A percentile compares a stretch with the other conserved stretches of the same genome.
phyloP scores from a whole-genome alignment of 176 grass and related monocot species.

The Otatea glauca region DNA sequence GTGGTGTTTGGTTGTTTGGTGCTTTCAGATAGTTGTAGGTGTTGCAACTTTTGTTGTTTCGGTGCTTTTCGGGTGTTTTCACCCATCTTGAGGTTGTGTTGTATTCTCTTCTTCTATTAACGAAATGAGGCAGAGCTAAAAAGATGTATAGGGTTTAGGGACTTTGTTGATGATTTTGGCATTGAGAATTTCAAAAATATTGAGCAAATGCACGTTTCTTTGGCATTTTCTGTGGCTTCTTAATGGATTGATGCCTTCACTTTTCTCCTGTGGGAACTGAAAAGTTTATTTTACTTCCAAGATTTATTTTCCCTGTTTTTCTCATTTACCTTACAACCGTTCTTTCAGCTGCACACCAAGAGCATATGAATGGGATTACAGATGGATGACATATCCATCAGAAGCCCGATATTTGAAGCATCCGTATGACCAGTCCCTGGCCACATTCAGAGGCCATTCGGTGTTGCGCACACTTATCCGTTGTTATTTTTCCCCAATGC shows the following conservation, averaged over 20 bases:
- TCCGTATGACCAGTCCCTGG: constrained; percentile 60
- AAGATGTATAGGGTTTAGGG: not conserved
- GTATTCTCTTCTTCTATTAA: not conserved
- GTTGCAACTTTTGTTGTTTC: not conserved
- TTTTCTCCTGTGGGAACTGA: not conserved
- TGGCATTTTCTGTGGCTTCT: not conserved
- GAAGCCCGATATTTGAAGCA: constrained; percentile 59
- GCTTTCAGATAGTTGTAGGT: not conserved
- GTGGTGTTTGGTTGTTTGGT: not conserved
- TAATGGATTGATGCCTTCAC: not conserved
- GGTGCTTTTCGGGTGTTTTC: not conserved
- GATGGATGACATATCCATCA: constrained; percentile 65
- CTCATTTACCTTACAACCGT: not conserved
- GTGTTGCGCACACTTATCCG: constrained; percentile 71
- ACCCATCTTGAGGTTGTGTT: not conserved
- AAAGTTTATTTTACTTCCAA: not conserved
- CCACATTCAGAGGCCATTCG: constrained; percentile 78
- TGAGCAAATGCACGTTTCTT: not conserved
- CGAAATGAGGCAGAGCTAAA: not conserved
- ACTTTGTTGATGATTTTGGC: not conserved
- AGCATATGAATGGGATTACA: constrained; percentile 62
- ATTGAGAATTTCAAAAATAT: not conserved
- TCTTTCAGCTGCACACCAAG: constrained; percentile 47
- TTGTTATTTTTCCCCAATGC: constrained; percentile 73
- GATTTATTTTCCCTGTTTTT: not conserved